Base-by-base conservation (phyloP, 2,329 filamentous ascomycete species). In the Venturia effusa region DNA sequence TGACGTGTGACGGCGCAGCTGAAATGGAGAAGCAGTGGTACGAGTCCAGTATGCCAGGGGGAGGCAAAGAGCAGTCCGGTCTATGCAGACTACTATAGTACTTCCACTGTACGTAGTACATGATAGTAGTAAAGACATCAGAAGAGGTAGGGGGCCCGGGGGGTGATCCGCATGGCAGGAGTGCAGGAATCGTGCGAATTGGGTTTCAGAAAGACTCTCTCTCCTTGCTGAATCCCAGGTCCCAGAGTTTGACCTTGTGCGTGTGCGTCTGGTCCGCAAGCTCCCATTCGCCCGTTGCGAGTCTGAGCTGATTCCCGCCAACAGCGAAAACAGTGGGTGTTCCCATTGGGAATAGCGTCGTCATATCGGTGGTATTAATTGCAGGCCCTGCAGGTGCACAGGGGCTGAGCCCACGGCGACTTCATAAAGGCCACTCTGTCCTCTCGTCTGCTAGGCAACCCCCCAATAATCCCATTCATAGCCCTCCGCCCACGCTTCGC, bases 391-490 rank as follows among this genome's bases (percentile, higher is more conserved):
- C n/a, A n/a, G n/a, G n/a, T n/a, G n/a, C 22, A 27, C 45, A 51
- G 45, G 45, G 45, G 45, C 45, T 51, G 45, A 27, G 45, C 10
- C 11, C 7, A 13, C 7, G 7, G 13, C 45, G 22, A 27, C 45
- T 51, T 27, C 22, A 51, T 51, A 51, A 51, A 51, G 45, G 45
- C 45, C 45, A 51, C 45, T 51, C n/a, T 51, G 45, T 51, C 45
- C 45, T 51, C 11, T 27, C 22, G 4, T 22, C 4, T 24, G 6
- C 3, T 11, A 51, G 45, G 45, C 45, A 51, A 11, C 45, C n/a
- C n/a, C n/a, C n/a, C n/a, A n/a, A n/a, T n/a, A 51, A 8, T 27
- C 45, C 22, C n/a, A 10, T 15, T 51, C 45, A 51, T 51, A 51
- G 45, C 45, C 45, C 13, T 51, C 45, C 45, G 22, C 45, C 45